phyloP scores from a whole-genome alignment of 1,139 yeast species.

The Torulaspora pretoriensis region DNA sequence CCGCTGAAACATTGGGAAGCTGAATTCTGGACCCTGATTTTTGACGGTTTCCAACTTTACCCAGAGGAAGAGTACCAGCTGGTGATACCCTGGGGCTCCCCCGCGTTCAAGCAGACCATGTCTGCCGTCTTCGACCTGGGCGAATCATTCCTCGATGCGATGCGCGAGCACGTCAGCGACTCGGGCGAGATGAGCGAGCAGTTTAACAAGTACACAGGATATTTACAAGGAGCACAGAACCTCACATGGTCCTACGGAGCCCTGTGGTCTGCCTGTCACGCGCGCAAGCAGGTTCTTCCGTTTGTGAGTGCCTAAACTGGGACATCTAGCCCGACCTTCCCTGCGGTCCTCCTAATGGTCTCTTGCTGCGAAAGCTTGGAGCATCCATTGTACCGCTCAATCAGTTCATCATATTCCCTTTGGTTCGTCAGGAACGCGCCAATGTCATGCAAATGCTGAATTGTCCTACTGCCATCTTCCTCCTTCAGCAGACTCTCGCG shows the following conservation, averaged over 20 bases:
- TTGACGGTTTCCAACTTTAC: slow-evolving; percentile 15
- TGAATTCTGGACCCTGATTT: slow-evolving; percentile 29
- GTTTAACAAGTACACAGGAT: slow-evolving; percentile 75
- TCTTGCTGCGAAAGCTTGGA: slow-evolving; percentile 73
- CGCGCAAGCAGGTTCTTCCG: slow-evolving; percentile 34
- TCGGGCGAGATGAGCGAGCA: slow-evolving; percentile 88
- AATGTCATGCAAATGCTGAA: slow-evolving; percentile 34
- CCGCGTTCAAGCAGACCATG: slow-evolving; percentile 46
- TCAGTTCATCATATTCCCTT: slow-evolving; percentile 68
- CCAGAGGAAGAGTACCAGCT: slow-evolving; percentile 20
- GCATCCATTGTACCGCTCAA: slow-evolving; percentile 86
- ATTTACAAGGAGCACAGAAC: slow-evolving; percentile 79
- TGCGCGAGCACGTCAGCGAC: slow-evolving; percentile 65
- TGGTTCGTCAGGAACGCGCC: slow-evolving; percentile 64
- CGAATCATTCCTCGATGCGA: slow-evolving; percentile 70
- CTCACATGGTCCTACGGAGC: slow-evolving; percentile 92
- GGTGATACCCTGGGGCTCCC: slow-evolving; percentile 44
- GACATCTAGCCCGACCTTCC: slow-evolving; percentile 73
- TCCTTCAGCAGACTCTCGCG: slow-evolving; percentile 15
- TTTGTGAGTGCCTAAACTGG: slow-evolving; percentile 36
- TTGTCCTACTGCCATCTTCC: slow-evolving; percentile 5
- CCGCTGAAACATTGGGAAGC: slow-evolving; percentile 20
- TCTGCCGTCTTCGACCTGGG: slow-evolving; percentile 52
- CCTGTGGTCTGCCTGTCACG: slow-evolving; percentile 64
- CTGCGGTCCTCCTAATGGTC: slow-evolving; percentile 72